Evolutionary conservation across 164 flowering plant species (phyloP).

Genomic region (Nymphaea thermarum): DNA sequence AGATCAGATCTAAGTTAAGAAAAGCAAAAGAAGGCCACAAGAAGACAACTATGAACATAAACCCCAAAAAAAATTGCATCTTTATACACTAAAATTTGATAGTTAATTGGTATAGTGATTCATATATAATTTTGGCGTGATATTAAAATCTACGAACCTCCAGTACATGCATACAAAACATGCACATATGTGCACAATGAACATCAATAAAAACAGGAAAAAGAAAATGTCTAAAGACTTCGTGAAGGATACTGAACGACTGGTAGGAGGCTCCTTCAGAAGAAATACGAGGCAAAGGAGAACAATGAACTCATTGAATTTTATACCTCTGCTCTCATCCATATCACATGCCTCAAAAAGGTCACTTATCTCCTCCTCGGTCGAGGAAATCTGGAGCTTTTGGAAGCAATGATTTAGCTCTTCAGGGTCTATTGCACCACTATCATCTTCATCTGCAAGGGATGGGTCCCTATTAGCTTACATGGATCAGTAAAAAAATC

Average conservation of each 20-base stretch:
- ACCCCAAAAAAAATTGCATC: no score
- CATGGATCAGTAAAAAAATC: background rate
- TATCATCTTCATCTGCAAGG: slow-evolving; percentile 65
- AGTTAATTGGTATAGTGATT: no score
- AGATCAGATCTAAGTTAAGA: no score
- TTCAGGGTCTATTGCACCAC: slow-evolving; percentile 69
- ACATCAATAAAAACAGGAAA: background rate
- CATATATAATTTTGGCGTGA: no score
- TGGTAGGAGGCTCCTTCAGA: slow-evolving; percentile 60
- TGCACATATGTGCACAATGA: background rate
- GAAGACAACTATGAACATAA: no score
- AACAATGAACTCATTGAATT: slow-evolving; percentile 87
- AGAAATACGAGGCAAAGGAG: slow-evolving; percentile 93
- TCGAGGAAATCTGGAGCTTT: slow-evolving; percentile 51
- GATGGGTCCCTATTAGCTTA: background rate
- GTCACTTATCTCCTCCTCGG: slow-evolving; percentile 75
- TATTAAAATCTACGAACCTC: background rate
- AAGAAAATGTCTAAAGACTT: background rate
- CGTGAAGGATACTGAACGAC: slow-evolving; percentile 46
- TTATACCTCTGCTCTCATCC: slow-evolving; percentile 58
- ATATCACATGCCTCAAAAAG: slow-evolving; percentile 86
- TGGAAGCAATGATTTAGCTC: slow-evolving; percentile 69
- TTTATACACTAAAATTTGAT: no score
- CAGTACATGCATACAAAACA: background rate
- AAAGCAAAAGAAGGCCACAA: no score